These are phyloP conservation scores for Eruca vesicaria DNA, from an alignment of 441 rosid species.

Conservation along the genomic window DNA sequence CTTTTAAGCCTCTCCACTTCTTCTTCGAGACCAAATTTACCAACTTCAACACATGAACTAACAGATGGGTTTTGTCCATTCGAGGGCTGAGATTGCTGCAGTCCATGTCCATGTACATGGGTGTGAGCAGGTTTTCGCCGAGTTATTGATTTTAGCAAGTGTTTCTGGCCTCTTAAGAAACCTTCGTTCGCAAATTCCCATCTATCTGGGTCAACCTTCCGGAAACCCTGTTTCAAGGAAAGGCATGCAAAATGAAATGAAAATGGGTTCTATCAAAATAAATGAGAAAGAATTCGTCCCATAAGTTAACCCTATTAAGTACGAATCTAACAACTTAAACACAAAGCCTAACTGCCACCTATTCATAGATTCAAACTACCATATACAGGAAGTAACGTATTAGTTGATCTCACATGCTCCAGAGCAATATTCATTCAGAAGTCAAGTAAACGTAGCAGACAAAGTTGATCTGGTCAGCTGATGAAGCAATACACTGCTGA, in stretches of 20 bases:
- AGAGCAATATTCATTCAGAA: background rate
- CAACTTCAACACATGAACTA: conserved; percentile 85
- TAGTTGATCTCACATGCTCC: background rate
- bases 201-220: conserved; percentile 48
- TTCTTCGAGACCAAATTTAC: conserved; percentile 89
- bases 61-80: conserved; percentile 63
- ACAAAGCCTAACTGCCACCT: background rate
- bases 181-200: conserved; percentile 21
- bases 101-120: conserved; percentile 48
- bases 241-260: conserved; percentile 9
- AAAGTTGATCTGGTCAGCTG: background rate
- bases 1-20: conserved; percentile 95
- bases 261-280: background rate
- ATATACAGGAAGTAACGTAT: background rate
- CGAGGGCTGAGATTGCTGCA: conserved; percentile 59
- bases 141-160: conserved; percentile 63
- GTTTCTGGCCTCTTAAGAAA: conserved; percentile 86
- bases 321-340: background rate
- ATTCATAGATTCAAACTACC: background rate
- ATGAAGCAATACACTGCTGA: background rate
- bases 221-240: conserved; percentile 68
- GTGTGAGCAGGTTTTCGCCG: conserved; percentile 63
- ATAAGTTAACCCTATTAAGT: background rate
- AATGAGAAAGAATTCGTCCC: background rate
- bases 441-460: background rate